These are phyloP conservation scores for Zostera marina DNA, from an alignment of 116 monocot genomes.

Conservation along the genomic window DNA sequence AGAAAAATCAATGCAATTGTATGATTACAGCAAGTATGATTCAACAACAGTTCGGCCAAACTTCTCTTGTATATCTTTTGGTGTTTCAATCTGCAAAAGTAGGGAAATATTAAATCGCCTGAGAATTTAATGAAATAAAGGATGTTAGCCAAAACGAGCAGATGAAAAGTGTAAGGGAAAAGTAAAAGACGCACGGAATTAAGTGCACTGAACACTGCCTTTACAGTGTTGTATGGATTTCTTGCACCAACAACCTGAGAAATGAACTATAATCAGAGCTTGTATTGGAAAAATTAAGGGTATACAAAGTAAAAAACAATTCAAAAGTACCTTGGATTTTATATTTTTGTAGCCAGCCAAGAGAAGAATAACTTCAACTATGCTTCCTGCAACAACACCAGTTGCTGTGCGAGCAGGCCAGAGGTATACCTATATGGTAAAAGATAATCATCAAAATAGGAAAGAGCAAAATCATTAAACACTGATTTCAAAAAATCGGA, in stretches of 20 bases:
- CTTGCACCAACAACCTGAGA: constrained; percentile 73
- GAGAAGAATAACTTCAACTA: constrained; percentile 73
- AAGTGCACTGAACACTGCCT: constrained; percentile 82
- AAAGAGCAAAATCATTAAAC: neutral
- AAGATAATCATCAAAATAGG: neutral
- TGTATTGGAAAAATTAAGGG: neutral
- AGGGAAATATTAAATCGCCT: neutral
- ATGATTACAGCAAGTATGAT: constrained; percentile 58
- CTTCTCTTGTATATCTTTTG: constrained; percentile 93
- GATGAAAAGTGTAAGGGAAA: constrained; percentile 4
- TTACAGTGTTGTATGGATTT: constrained; percentile 75
- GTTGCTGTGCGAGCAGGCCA: constrained; percentile 86
- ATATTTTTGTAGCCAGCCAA: constrained; percentile 91
- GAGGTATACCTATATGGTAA: constrained; percentile 49
- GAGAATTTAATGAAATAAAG: neutral
- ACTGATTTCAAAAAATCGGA: neutral
- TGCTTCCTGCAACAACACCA: constrained; percentile 66
- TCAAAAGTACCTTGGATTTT: constrained; percentile 60
- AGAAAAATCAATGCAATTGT: neutral
- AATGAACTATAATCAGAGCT: neutral
- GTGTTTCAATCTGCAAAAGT: constrained; percentile 73
- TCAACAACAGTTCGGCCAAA: constrained; percentile 95
- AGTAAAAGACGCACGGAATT: constrained; percentile 62
- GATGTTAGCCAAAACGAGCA: neutral
- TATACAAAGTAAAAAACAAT: neutral